These are phyloP conservation scores for Yamadazyma pseudoaaseri DNA, from an alignment of 1,139 yeast genomes.

Conservation along the genomic window DNA sequence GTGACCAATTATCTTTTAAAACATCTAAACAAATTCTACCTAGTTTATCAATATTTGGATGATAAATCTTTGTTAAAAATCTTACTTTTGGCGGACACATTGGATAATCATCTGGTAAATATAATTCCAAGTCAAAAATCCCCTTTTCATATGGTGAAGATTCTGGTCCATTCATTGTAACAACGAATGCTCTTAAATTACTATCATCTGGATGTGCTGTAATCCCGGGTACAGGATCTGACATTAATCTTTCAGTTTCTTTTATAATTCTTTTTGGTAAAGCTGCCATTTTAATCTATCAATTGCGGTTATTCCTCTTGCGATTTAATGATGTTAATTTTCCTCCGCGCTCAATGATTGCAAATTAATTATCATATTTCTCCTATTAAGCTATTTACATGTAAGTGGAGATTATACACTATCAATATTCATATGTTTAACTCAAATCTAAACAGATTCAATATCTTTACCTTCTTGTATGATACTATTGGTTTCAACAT, in stretches of 20 bases:
- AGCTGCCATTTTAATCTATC: slow-evolving; percentile 54
- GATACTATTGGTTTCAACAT: no score
- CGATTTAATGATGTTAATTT: no score
- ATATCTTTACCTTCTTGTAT: no score
- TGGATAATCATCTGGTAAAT: slow-evolving; percentile 87
- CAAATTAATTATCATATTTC: no score
- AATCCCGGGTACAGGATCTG: slow-evolving; percentile 97
- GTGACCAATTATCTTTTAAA: slow-evolving; percentile 92
- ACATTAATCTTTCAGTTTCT: slow-evolving; percentile 87
- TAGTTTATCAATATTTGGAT: slow-evolving; percentile 92
- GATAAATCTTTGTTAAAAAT: slow-evolving; percentile 89
- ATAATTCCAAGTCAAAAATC: slow-evolving; percentile 71
- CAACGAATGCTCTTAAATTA: slow-evolving; percentile 84
- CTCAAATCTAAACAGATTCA: no score
- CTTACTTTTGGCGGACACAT: slow-evolving; percentile 94
- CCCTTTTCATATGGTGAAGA: slow-evolving; percentile 85
- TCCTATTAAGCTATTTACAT: no score
- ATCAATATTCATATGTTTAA: no score
- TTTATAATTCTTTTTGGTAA: slow-evolving; percentile 88
- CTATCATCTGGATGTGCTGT: slow-evolving; percentile 92
- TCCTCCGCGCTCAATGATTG: no score
- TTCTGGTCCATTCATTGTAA: slow-evolving; percentile 83
- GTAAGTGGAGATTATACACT: no score
- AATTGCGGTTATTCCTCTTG: no score
- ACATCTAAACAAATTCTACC: slow-evolving; percentile 97